A percentile compares a stretch with the other conserved stretches of the same genome.
phyloP scores from a whole-genome alignment of 2,329 filamentous ascomycete genomes.

The Coleophoma crateriformis region DNA sequence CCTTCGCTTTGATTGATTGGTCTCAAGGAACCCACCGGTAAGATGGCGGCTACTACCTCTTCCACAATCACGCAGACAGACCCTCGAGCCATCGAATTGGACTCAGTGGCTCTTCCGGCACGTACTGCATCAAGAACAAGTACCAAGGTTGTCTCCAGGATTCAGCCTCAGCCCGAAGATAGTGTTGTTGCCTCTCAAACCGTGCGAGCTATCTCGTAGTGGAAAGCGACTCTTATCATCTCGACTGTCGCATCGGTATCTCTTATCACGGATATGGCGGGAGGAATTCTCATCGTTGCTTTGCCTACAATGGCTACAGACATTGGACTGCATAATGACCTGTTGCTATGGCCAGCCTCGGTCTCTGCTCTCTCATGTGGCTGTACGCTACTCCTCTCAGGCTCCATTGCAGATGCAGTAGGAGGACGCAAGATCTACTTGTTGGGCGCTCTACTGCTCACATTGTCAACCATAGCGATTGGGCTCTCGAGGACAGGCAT shows the following conservation, averaged over 20 bases:
- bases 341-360: conserved; percentile 25
- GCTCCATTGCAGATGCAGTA: conserved; percentile 43
- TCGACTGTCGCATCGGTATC: conserved; percentile 16
- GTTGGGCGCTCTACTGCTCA: conserved; percentile 36
- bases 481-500: conserved; percentile 32
- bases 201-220: conserved; percentile 6
- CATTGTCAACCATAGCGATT: conserved; percentile 36
- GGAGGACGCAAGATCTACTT: conserved; percentile 40
- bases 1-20: no score
- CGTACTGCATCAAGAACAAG: no score
- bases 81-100: no score
- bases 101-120: no score
- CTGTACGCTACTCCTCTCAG: conserved; percentile 40
- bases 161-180: no score
- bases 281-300: conserved; percentile 32
- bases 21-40: no score
- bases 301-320: conserved; percentile 35
- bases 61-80: no score
- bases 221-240: conserved; percentile 10
- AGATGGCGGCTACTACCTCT: no score
- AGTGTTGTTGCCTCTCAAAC: background rate
- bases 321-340: conserved; percentile 19
- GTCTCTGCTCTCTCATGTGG: conserved; percentile 33
- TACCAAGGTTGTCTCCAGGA: no score
- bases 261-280: conserved; percentile 21